Percentiles rank a stretch among this genome's conserved stretches.
Evolutionary conservation across 139 green algal genomes (phyloP).

Genomic region (Tetradesmus lagerheimii): DNA sequence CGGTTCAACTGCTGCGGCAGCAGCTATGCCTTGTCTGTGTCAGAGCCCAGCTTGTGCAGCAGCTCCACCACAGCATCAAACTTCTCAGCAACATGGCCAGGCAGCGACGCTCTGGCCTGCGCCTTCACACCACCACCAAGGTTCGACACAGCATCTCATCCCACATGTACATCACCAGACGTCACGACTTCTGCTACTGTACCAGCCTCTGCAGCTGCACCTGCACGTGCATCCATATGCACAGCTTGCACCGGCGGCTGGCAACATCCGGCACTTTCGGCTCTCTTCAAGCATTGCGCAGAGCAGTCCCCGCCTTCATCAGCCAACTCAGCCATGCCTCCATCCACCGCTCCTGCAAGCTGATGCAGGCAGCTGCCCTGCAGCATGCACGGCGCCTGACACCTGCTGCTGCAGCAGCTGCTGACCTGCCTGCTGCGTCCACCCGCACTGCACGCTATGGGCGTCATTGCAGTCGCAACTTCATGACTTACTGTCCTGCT

Average conservation of each 20-base stretch:
- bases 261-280: too few species aligned
- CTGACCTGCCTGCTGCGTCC: neutral
- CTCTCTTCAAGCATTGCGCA: too few species aligned
- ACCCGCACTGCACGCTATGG: neutral
- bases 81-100: neutral
- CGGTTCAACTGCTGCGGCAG: too few species aligned
- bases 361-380: neutral
- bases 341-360: neutral
- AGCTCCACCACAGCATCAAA: neutral
- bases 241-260: neutral
- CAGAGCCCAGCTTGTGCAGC: neutral
- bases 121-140: neutral
- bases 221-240: neutral
- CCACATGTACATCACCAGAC: neutral
- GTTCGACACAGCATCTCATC: neutral
- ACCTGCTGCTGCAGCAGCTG: neutral
- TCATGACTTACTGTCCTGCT: neutral
- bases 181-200: neutral
- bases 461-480: too few species aligned
- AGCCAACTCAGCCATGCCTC: neutral
- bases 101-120: neutral
- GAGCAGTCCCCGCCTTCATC: neutral
- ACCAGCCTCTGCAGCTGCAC: neutral
- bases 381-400: neutral
- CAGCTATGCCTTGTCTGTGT: neutral